Conservation (phyloP, 2,329 filamentous ascomycete genomes). For the Penicillium hordei region DNA sequence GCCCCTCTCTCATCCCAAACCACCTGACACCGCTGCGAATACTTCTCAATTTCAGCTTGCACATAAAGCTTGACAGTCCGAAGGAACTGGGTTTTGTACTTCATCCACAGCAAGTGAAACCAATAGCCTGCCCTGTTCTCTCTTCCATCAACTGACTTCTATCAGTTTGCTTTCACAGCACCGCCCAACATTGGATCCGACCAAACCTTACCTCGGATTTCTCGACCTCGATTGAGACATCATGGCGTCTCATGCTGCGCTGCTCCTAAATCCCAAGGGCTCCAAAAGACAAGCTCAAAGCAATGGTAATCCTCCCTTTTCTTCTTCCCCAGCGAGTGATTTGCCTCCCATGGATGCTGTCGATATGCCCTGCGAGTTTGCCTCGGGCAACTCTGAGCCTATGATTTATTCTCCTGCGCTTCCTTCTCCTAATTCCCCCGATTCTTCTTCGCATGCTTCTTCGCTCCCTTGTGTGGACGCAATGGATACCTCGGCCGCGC, state of each 20-base stretch:
- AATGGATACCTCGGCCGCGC: neutral
- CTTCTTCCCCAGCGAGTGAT: constrained; percentile 3
- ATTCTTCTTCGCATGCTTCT: constrained; percentile 13
- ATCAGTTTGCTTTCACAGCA: constrained; percentile 5
- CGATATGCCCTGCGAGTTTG: neutral
- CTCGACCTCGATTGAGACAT: constrained; percentile 7
- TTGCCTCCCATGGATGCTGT: neutral
- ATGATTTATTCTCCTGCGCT: neutral
- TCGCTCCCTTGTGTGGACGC: constrained; percentile 4
- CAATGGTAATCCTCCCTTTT: constrained; percentile 34
- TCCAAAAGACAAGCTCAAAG: constrained; percentile 39
- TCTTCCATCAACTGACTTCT: neutral
- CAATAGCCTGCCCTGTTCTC: neutral
- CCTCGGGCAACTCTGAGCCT: neutral
- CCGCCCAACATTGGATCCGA: constrained; percentile 5
- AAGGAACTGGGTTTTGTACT: neutral
- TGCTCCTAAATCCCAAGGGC: constrained; percentile 46
- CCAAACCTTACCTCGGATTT: constrained; percentile 4
- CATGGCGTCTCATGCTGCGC: constrained; percentile 44
- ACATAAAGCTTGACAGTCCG: neutral
- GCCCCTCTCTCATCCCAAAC: neutral
- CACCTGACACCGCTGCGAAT: neutral
- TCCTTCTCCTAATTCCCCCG: neutral
- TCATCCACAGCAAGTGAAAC: neutral
- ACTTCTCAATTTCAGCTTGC: neutral